Base-by-base conservation (phyloP, 2,329 filamentous ascomycete genomes). In the Colletotrichum scovillei region DNA sequence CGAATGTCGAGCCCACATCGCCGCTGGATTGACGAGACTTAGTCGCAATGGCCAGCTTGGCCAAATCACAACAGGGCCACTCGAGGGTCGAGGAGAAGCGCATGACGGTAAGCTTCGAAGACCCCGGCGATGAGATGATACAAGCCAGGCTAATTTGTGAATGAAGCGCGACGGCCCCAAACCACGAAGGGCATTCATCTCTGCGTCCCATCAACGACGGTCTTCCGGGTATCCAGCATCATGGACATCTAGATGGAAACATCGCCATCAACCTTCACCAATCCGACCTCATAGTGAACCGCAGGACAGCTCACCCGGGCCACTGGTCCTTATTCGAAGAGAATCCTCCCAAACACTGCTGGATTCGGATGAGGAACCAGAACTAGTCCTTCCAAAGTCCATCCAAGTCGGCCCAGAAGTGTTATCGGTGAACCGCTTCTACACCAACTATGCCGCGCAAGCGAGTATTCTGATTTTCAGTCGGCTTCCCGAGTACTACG, bases 41-140 rank as follows among this genome's bases (percentile, higher is more conserved):
- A 53, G 35, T 55, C 64, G 58, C 52, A 30, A 72, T 72, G 69
- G 64, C 64, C 69, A 68, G 69, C 38, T 38, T 63, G 64, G 64
- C 64, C 57, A 58, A 58, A 19, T 49, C 58, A 46, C 4, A n/a
- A 30, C 49, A 63, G 28, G 52, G 35, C 52, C 64, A 68, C 22
- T 38, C 58, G 38, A 16, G 69, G 12, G 22, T 22, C 5, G 64
- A 68, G 4, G 64, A 68, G 24, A 72, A 53, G 28, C 69, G 69
- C 38, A 38, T 14, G 26, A 68, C 63, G 58, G 69, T 72, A 35
- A 12, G 5, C 46, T 24, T 16, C 52, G 5, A 12, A 56, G 19
- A 56, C 1, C 12, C 22, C 28, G 14, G 38, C 28, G 7, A 14
- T 49, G 16, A n/a, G 42, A 49, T 49, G 19, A 7, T 35, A 28